Percentiles rank a stretch among this genome's conserved stretches.
Evolutionary conservation across 2,329 filamentous ascomycete species (phyloP).

Genomic region (Beauveria scarabaeidicola): DNA sequence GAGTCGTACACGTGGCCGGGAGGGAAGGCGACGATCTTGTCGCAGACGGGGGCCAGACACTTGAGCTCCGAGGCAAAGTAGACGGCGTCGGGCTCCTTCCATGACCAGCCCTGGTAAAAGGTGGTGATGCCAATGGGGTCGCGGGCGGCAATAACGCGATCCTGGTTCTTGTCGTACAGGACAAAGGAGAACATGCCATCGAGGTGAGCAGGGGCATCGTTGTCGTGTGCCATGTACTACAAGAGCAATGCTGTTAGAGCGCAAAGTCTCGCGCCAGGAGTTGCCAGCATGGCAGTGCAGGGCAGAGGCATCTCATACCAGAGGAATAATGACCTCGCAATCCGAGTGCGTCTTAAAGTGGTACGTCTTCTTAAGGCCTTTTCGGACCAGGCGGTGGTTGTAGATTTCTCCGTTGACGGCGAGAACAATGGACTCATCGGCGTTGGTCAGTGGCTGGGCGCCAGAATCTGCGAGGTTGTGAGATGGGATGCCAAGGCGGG

Average conservation of each 20-base stretch:
- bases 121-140: conserved; percentile 97
- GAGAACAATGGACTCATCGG: conserved; percentile 78
- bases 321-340: conserved; percentile 96
- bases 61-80: conserved; percentile 98
- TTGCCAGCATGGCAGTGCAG: neutral
- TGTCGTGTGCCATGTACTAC: conserved; percentile 83
- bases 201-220: conserved; percentile 85
- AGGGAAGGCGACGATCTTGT: conserved; percentile 89
- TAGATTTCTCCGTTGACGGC: conserved; percentile 99
- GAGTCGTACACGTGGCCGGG: conserved; percentile 96
- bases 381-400: conserved; percentile 94
- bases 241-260: neutral
- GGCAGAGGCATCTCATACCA: conserved; percentile 49
- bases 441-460: conserved; percentile 89
- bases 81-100: conserved; percentile 69
- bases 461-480: conserved; percentile 61
- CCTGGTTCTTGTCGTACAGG: conserved; percentile 88
- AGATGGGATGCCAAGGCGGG: conserved; percentile 12
- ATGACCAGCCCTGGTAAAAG: conserved; percentile 91
- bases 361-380: conserved; percentile 73
- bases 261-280: neutral
- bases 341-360: conserved; percentile 98
- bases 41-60: conserved; percentile 84
- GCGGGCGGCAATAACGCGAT: conserved; percentile 86
- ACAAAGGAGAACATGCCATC: conserved; percentile 99